Base-by-base conservation (phyloP, 2,329 filamentous ascomycete genomes). In the Xylogone sp. region DNA sequence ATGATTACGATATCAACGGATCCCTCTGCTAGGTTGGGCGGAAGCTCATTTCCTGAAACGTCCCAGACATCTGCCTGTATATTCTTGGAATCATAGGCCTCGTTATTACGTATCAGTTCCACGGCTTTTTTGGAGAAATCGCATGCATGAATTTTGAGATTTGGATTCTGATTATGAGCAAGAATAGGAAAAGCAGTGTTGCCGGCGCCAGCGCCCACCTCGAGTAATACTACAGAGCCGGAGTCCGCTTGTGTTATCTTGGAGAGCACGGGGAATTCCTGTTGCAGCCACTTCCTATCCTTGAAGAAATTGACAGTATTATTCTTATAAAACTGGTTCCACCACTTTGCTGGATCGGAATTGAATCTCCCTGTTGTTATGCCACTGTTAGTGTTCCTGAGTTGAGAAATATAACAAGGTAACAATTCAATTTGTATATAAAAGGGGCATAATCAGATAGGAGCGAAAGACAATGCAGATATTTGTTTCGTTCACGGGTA, bases 231-330 rank as follows among this genome's bases (percentile, higher is more conserved):
- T 52, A 84, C 78, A 21, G 79, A 78, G 3, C 88, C 90, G 2
- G 86, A 84, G 52, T 84, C 84, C 56, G 83, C 79, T 52, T 78
- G 74, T 12, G 88, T 93, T 47, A 96, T 79, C 52, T 88, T 80
- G 21, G 79, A 82, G n/a, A 99, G 75, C 3, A 97, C 75, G 0
- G 94, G 94, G 59, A 99, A 99, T 69, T 99, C 94, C 69, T 97
- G 93, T 58, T 88, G 87, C 27, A 99, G 75, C 94, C 94, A 99
- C 69, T 97, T 97, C 57, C 94, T 83, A 67, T 99, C 88, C 73
- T 99, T 99, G 83, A 99, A 99, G 73, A 99, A 99, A 66, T 97
- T 97, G 63, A 86, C 82, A 19, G 88, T 89, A 71, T 99, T 97
- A 74, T 97, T 96, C 72, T 94, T 92, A 77, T 99, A 99, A 73